phyloP scores from a whole-genome alignment of 2,329 filamentous ascomycete genomes.

The Colletotrichum sp. region DNA sequence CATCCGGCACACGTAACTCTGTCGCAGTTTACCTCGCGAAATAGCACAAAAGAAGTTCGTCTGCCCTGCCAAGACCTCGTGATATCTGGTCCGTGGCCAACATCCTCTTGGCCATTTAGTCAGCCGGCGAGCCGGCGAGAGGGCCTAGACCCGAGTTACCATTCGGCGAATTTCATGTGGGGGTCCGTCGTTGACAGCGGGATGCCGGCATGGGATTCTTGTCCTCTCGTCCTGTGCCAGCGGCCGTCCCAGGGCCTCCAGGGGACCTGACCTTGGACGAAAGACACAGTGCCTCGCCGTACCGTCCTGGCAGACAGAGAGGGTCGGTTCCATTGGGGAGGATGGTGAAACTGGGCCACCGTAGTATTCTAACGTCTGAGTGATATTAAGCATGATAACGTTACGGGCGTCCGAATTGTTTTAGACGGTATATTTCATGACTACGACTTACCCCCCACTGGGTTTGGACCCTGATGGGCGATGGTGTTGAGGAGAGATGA shows the following conservation, averaged over 20 bases:
- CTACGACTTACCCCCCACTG: not conserved
- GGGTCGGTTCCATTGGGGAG: not conserved
- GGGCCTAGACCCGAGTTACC: not conserved
- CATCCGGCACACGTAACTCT: not conserved
- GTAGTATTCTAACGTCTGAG: not conserved
- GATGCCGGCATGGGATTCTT: slow-evolving; percentile 2
- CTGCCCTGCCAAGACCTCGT: not conserved
- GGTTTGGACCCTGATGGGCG: not conserved
- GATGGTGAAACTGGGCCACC: not conserved
- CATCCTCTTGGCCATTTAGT: not conserved
- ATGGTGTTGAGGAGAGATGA: not conserved
- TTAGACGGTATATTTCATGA: not conserved
- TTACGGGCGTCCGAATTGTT: not conserved
- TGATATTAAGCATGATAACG: not conserved
- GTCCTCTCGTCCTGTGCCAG: not conserved
- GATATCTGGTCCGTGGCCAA: not conserved
- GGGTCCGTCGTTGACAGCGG: not conserved
- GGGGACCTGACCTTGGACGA: not conserved
- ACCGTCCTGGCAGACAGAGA: not conserved
- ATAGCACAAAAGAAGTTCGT: not conserved
- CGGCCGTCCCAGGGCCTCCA: not conserved
- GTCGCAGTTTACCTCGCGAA: not conserved
- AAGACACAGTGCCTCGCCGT: not conserved
- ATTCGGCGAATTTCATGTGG: not conserved
- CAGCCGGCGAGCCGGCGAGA: not conserved